A percentile compares a stretch with the other conserved stretches of the same genome.
phyloP scores from a whole-genome alignment of 805 yeast genomes.

The Yamadazyma tumulicola region DNA sequence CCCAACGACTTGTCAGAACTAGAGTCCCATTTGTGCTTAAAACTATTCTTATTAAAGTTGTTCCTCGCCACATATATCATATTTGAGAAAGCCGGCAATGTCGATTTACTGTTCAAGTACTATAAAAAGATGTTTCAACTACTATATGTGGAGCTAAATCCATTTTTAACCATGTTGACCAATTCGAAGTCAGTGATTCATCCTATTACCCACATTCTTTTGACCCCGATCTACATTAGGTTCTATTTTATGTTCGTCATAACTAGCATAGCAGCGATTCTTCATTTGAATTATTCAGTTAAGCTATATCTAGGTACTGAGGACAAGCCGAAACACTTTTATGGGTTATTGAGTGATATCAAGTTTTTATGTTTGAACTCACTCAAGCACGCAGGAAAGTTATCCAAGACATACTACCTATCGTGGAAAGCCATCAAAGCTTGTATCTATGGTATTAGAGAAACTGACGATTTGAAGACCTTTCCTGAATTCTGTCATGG shows the following conservation, averaged over 20 bases:
- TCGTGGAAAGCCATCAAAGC: slow-evolving; percentile 11
- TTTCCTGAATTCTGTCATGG: slow-evolving; percentile 6
- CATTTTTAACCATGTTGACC: slow-evolving; percentile 17
- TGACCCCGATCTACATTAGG: slow-evolving; percentile 6
- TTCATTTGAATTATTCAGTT: slow-evolving; percentile 11
- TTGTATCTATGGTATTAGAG: slow-evolving; percentile 5
- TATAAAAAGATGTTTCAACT: slow-evolving; percentile 23
- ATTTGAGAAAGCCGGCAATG: slow-evolving; percentile 27
- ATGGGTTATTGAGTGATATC: slow-evolving; percentile 5
- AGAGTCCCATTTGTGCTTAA: slow-evolving; percentile 1
- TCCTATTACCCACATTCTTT: slow-evolving; percentile 1
- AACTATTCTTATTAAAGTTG: slow-evolving; percentile 5
- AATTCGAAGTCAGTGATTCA: neutral
- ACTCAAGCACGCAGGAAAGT: slow-evolving; percentile 4
- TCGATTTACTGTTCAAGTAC: slow-evolving; percentile 28
- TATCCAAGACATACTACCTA: slow-evolving; percentile 5
- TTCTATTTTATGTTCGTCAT: slow-evolving; percentile 7
- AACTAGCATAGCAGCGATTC: slow-evolving; percentile 4
- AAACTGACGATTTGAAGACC: slow-evolving; percentile 5
- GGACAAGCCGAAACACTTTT: slow-evolving; percentile 9
- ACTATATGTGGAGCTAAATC: slow-evolving; percentile 20
- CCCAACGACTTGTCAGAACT: slow-evolving; percentile 1
- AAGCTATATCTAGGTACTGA: slow-evolving; percentile 7
- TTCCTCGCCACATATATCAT: slow-evolving; percentile 7
- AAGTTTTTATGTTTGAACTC: slow-evolving; percentile 3